Evolutionary conservation across 345 rosid genomes (phyloP), one percentile per base, ranked within the genome.

Genomic region (Populus simonii): DNA sequence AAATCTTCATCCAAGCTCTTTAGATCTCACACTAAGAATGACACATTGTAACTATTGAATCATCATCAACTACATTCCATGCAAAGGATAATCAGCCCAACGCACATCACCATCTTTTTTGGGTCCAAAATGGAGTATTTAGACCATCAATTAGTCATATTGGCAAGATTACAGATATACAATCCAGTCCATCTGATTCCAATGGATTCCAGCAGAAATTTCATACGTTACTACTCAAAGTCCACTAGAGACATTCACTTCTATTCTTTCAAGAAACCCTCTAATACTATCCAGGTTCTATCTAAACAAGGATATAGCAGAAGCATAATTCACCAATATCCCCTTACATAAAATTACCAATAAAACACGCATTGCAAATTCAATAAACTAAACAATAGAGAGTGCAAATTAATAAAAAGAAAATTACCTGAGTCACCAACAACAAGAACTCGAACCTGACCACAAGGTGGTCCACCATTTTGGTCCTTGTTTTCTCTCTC

Each of bases 401-500:
- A 68, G 10, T 10, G 23, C 29, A 47, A 3, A 4, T 15, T 49
- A 66, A 45, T 9, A 23, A 72, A 78, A 31, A 51, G 59, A 39
- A 7, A 59, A n/a, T 59, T 83, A 92, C 99, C 99, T 80, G 99
- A 94, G 70, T 94, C 99, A 68, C 99, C 99, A 83, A 94, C 98
- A 18, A 96, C 92, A 68, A 96, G 92, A 74, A 94, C 99, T 81
- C 99, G 90, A 81, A 94, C 97, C 87, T 94, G 99, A 8, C 99
- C 99, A 76, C 92, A 91, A 51, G 92, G 92, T 12, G 92, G 91
- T n/a, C 90, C 91, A 31, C 91, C 90, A 68, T 88, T 89, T 57
- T 80, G 92, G 38, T 91, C 94, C 82, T 93, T 96, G 79, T 43
- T 85, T 20, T 94, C 99, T 88, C 92, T 91, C 82, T 91, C 97